phyloP scores from a whole-genome alignment of 2,329 filamentous ascomycete species.

The Basipetospora sp. region DNA sequence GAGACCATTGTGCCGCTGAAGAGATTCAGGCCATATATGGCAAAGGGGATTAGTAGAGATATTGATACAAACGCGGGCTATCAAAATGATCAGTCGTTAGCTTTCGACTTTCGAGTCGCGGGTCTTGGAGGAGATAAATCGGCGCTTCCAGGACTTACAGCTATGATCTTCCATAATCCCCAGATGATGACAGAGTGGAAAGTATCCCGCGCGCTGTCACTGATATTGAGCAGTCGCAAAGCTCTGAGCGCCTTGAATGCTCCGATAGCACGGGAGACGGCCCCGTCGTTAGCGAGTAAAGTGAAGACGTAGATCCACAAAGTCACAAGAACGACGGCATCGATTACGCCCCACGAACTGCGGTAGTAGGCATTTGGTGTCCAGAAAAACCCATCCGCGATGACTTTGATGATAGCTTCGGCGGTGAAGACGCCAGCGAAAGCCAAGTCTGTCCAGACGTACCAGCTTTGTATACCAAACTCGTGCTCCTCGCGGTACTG shows the following conservation, averaged over 20 bases:
- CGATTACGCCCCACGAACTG: slow-evolving; percentile 92
- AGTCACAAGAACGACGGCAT: slow-evolving; percentile 77
- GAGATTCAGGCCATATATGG: slow-evolving; percentile 85
- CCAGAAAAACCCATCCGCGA: slow-evolving; percentile 91
- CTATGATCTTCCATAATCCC: slow-evolving; percentile 85
- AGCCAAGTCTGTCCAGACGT: slow-evolving; percentile 80
- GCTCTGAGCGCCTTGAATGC: slow-evolving; percentile 95
- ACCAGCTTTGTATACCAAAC: slow-evolving; percentile 66
- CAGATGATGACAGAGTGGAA: slow-evolving; percentile 85
- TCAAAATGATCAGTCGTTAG: not conserved
- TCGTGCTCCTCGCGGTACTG: slow-evolving; percentile 56
- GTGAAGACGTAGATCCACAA: slow-evolving; percentile 91
- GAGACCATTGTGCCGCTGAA: slow-evolving; percentile 68
- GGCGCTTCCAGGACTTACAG: slow-evolving; percentile 46
- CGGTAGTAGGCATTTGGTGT: slow-evolving; percentile 95
- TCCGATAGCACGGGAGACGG: slow-evolving; percentile 77
- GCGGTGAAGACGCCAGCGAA: slow-evolving; percentile 77
- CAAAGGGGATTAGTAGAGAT: slow-evolving; percentile 87
- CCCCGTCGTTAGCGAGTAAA: slow-evolving; percentile 64
- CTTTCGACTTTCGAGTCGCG: not conserved
- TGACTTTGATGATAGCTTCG: slow-evolving; percentile 79
- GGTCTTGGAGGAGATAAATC: too few relatives aligned
- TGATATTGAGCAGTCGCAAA: slow-evolving; percentile 81
- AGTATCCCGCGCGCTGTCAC: slow-evolving; percentile 85
- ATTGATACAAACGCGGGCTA: slow-evolving; percentile 80